Evolutionary conservation across 148 eudicot genomes (phyloP), one percentile per base, ranked within the genome.

Genomic region (Dysphania ambrosioides): DNA sequence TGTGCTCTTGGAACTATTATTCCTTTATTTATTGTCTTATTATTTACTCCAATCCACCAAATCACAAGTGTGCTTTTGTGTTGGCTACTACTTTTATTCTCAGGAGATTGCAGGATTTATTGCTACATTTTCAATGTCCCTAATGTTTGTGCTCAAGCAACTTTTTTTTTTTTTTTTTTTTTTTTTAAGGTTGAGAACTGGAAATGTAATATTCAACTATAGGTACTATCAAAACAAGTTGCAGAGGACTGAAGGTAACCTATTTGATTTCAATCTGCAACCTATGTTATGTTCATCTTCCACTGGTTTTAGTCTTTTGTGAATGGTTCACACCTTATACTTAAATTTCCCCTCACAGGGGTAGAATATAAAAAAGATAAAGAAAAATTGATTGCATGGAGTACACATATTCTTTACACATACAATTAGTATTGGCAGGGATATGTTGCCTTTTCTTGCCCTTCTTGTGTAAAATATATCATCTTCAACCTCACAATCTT

Each of bases 171-270:
- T 49, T 49, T 16, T 47, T 47, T 47, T 8, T 47, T 18, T 49
- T 53, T 53, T 19, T 19, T 53, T 5, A n/a, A 95, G 98, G 96
- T 87, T 95, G 88, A 92, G 98, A 86, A 80, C 88, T 51, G 93
- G 98, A 78, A 95, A 92, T 84, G 97, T 95, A 51, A 76, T 95
- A 70, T 95, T 92, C 85, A 95, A 88, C 88, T 95, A 95, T 83
- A 82, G 78, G 67, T 92, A 95, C 75, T 86, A 88, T 77, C 84
- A 88, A 78, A 89, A 90, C 80, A 86, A 74, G 82, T 70, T 90
- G 86, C 89, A 87, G 79, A 92, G 82, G 80, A 88, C 91, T 80
- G 98, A 95, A 95, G 97, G 97, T 95, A 77, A 73, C 60, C 66
- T 68, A 82, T 70, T 67, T 73, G 9, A 31, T 13, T 16, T 11